A percentile compares a stretch with the other conserved stretches of the same genome.
phyloP scores from a whole-genome alignment of 140 eudicot genomes.

The Flaveria floridana region DNA sequence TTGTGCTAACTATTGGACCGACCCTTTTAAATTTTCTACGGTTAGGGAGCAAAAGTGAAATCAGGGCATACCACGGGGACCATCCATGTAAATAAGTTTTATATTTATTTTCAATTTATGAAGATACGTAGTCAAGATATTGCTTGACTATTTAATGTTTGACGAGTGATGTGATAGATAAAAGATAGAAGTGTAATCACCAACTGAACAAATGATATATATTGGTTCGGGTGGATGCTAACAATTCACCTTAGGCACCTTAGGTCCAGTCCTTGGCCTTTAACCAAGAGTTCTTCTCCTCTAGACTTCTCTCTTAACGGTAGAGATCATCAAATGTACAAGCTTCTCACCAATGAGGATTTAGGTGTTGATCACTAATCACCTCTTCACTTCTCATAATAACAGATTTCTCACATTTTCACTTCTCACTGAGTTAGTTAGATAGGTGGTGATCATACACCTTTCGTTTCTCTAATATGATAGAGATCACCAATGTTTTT shows the following conservation, averaged over 20 bases:
- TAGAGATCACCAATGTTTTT: not conserved
- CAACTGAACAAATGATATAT: not conserved
- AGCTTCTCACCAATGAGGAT: not conserved
- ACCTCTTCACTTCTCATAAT: not conserved
- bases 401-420: not conserved
- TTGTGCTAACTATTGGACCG: no score
- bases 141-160: constrained; percentile 1
- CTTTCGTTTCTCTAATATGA: not conserved
- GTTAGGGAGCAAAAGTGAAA: no score
- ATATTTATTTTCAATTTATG: not conserved
- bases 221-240: not conserved
- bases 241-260: not conserved
- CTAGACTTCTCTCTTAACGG: not conserved
- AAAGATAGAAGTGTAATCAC: not conserved
- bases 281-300: not conserved
- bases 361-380: not conserved
- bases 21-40: no score
- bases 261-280: not conserved
- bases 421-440: not conserved
- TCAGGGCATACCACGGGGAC: no score
- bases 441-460: not conserved
- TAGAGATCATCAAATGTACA: not conserved
- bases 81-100: no score
- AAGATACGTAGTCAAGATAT: not conserved
- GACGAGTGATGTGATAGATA: not conserved